Percentiles rank a stretch among this genome's conserved stretches.
phyloP scores from a whole-genome alignment of 495 filamentous ascomycete genomes.

The Saxophila tyrrhenica region DNA sequence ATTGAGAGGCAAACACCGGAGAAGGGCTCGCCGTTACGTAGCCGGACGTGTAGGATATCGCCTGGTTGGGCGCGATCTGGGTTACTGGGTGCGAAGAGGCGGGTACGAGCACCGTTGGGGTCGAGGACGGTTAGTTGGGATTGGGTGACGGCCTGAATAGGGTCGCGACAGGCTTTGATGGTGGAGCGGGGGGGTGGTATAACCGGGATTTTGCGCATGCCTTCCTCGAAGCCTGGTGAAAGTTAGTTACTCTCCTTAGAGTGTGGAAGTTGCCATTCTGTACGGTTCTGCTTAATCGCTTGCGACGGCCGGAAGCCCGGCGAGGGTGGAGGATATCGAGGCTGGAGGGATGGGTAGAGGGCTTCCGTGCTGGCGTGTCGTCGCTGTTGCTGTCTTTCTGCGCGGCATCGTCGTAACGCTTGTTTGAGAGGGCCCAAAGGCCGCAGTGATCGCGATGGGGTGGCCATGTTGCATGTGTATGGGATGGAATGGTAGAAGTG shows the following conservation, averaged over 20 bases:
- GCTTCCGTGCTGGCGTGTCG: conserved; percentile 7
- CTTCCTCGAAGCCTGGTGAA: conserved; percentile 13
- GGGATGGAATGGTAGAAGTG: background rate
- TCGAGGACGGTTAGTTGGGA: conserved; percentile 64
- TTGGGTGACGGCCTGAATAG: conserved; percentile 48
- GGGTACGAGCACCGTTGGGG: conserved; percentile 66
- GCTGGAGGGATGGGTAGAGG: conserved; percentile 15
- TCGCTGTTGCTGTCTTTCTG: conserved; percentile 13
- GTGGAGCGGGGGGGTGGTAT: conserved; percentile 20
- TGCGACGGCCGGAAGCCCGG: conserved; percentile 16
- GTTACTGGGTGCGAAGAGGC: conserved; percentile 67
- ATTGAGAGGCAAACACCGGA: conserved; percentile 78
- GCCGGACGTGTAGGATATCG: conserved; percentile 82
- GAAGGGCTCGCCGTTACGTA: conserved; percentile 78
- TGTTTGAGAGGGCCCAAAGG: conserved; percentile 19
- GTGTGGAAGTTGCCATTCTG: background rate
- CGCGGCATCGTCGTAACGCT: conserved; percentile 17
- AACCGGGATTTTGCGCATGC: conserved; percentile 15
- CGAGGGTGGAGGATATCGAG: conserved; percentile 8
- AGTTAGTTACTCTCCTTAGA: background rate
- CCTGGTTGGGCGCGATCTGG: conserved; percentile 63
- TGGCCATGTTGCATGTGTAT: background rate
- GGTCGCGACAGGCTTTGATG: conserved; percentile 35
- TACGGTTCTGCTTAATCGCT: conserved; percentile 16
- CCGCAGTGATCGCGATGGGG: conserved; percentile 8